These are phyloP conservation scores for Thoreauomyces humboldtii DNA, from an alignment of 192 early-diverging fungal species.

Conservation along the genomic window DNA sequence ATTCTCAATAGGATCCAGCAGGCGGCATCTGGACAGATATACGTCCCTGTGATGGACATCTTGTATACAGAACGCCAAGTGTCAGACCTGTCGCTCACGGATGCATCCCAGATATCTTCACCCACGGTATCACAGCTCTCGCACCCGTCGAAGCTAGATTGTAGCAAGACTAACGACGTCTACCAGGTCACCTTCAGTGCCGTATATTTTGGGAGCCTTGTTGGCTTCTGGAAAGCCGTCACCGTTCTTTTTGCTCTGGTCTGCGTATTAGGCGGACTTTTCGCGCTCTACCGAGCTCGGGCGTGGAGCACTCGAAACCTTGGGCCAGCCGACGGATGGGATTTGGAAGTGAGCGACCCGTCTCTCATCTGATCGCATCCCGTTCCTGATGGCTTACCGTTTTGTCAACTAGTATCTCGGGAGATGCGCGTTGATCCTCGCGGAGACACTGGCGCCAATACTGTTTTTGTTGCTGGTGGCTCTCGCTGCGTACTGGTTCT, in stretches of 20 bases:
- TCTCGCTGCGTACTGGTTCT: slow-evolving; percentile 45
- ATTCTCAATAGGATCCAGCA: slow-evolving; percentile 31
- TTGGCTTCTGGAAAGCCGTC: slow-evolving; percentile 29
- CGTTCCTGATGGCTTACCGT: too few relatives aligned
- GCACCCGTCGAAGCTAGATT: too few relatives aligned
- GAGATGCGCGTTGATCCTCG: slow-evolving; percentile 36
- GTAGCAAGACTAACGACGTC: too few relatives aligned
- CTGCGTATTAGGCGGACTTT: slow-evolving; percentile 25
- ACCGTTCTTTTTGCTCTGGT: slow-evolving; percentile 39
- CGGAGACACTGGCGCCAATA: slow-evolving; percentile 32
- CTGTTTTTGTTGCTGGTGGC: slow-evolving; percentile 40
- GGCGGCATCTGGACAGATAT: slow-evolving; percentile 31
- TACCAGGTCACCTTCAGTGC: slow-evolving; percentile 32
- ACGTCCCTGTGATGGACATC: slow-evolving; percentile 51
- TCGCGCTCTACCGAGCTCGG: slow-evolving; percentile 34
- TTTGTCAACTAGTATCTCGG: slow-evolving; percentile 28
- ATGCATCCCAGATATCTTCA: not conserved
- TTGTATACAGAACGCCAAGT: slow-evolving; percentile 40
- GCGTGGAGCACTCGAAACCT: slow-evolving; percentile 45
- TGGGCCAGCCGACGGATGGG: slow-evolving; percentile 33
- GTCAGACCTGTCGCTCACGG: slow-evolving; percentile 7
- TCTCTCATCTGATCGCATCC: too few relatives aligned
- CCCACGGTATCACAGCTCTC: not conserved
- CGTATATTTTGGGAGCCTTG: slow-evolving; percentile 29
- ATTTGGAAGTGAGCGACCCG: slow-evolving; percentile 35